Base-by-base conservation (phyloP, 441 rosid species). In the Adansonia grandidieri region DNA sequence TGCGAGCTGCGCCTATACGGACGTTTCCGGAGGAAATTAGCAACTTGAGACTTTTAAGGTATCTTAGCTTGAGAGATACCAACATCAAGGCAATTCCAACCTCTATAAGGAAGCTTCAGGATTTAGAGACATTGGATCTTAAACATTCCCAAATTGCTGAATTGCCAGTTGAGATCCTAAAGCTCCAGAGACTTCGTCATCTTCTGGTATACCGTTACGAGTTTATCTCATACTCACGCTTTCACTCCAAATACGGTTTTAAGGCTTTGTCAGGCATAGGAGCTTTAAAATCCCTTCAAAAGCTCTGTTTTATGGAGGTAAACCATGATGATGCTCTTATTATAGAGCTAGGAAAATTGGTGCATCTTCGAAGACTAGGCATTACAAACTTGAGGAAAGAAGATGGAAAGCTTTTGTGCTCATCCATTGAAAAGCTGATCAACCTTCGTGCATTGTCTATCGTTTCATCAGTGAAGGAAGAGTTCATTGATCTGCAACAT, bases 91-190 rank as follows among this genome's bases (percentile, higher is more conserved):
- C 22, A 1, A 65, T 87, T 61, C 89, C 88, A 48, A 57, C 48
- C 13, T 85, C 71, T 3, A 82, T 87, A 10, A 78, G 80, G 73
- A 80, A 85, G 75, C 86, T 87, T 66, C 82, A 37, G 37, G 72
- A 74, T 60, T 82, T 87, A 9, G 85, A 85, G 83, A 87, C 85
- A 10, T 67, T 87, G 79, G 85, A 87, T 76, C 85, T 87, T 3
- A 87, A 80, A 32, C 86, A 82, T 20, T 60, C 89, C n/a, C 13
- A 60, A 40, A 82, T 87, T 61, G 71, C 77, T 8, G 69, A 83
- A 62, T 75, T 87, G 78, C 89, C 86, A 0, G 37, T 17, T 10
- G 80, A 81, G 61, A 83, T 85, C 61, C 54, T 76, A 9, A 74
- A 70, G 42, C 80, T 84, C 50, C 76, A 57, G 54, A 78, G 74